phyloP scores from a whole-genome alignment of 2,329 filamentous ascomycete species.

The Hypoxylon sp. region DNA sequence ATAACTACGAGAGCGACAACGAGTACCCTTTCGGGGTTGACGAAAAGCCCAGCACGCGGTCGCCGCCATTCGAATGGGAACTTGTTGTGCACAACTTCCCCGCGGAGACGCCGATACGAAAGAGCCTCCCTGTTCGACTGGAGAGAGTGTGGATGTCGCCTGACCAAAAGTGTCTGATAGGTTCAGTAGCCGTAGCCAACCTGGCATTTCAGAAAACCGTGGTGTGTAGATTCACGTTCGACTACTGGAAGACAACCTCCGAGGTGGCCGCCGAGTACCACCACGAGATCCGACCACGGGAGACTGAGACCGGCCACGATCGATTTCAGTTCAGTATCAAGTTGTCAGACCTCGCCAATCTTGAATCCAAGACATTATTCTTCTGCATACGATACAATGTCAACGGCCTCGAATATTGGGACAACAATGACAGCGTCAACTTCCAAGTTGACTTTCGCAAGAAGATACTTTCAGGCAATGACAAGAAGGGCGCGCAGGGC shows the following conservation, averaged over 20 bases:
- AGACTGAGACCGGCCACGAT: conserved; percentile 77
- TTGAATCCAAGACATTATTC: conserved; percentile 92
- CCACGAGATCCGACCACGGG: conserved; percentile 78
- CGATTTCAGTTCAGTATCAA: conserved; percentile 96
- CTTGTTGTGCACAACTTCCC: conserved; percentile 89
- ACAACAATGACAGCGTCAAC: conserved; percentile 89
- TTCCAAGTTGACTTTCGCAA: conserved; percentile 95
- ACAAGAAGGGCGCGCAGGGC: conserved; percentile 66
- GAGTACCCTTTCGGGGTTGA: conserved; percentile 86
- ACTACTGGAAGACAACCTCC: conserved; percentile 99
- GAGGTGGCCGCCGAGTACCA: conserved; percentile 92
- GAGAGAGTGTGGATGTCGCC: conserved; percentile 88
- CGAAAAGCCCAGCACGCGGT: conserved; percentile 57
- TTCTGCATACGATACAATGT: conserved; percentile 92
- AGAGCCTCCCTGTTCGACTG: conserved; percentile 77
- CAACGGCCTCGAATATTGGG: conserved; percentile 89
- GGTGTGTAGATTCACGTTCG: conserved; percentile 92
- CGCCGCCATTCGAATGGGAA: conserved; percentile 83
- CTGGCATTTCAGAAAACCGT: conserved; percentile 90
- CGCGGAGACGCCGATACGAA: conserved; percentile 71
- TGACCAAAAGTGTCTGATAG: conserved; percentile 88
- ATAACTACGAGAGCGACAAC: conserved; percentile 85
- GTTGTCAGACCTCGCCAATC: conserved; percentile 87
- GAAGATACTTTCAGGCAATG: conserved; percentile 74
- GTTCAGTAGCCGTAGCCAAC: conserved; percentile 87